Base-by-base conservation (phyloP, 495 filamentous ascomycete genomes). In the Penicillium maclennaniae region DNA sequence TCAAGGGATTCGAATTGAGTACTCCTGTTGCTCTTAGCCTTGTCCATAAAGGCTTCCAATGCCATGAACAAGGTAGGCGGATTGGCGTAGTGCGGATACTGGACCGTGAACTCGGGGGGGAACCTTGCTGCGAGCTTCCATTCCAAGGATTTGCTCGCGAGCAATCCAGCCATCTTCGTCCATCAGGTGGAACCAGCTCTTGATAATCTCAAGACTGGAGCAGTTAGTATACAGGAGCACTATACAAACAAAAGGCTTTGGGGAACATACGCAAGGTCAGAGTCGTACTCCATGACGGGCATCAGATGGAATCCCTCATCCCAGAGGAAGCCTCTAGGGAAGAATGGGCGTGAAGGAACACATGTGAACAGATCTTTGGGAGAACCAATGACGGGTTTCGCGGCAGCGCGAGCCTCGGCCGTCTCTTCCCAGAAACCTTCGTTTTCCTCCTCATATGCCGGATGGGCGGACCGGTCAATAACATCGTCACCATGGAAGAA, bases 91-190 rank as follows among this genome's bases (percentile, higher is more conserved):
- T 97, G 93, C 25, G 93, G 93, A 67, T 97, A 97, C 60, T 98
- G 93, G 27, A 88, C 80, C 54, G 96, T 95, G 67, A 98, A 98
- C 68, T 98, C 92, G n/a, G 71, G 63, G 1, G 93, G 93, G 12
- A 98, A 98, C 93, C 70, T 97, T 98, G 75, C 88, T 95, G 43
- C 93, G 85, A 36, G 93, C 93, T 70, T 98, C 93, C n/a, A 79
- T 68, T 43, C 93, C 93, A 8, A 98, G 81, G 47, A 98, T 98
- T 70, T 97, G 95, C 69, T 98, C 93, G 38, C 93, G 87, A 6
- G 83, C 89, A 71, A 98, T 97, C 93, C 93, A 98, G 43, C 93
- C 93, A 64, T 97, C 91, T 38, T 93, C 91, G 60, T 98, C 93
- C 80, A 97, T 95, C 6, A 95, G 79, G 51, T 85, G 89, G 70